A percentile compares a stretch with the other conserved stretches of the same genome.
Conservation (phyloP, 208 protist species). For the Leishmania guyanensis region DNA sequence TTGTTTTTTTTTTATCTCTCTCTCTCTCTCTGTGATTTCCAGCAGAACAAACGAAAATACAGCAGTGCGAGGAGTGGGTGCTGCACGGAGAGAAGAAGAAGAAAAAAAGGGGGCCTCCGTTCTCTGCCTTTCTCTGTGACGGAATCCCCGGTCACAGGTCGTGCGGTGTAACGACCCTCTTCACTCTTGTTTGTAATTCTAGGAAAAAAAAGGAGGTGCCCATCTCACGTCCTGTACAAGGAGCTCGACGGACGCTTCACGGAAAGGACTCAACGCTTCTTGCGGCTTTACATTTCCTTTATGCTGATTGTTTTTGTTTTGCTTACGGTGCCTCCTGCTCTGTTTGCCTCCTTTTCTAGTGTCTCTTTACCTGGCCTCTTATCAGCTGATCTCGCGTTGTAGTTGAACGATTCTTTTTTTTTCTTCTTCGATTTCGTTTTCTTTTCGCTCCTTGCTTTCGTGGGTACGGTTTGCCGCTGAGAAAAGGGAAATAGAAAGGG, state of each 20-base stretch:
- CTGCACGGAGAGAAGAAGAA: not conserved
- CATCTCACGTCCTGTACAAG: not conserved
- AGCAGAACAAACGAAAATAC: not conserved
- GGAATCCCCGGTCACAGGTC: too few relatives aligned
- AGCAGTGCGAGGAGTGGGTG: not conserved
- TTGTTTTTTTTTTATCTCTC: not conserved
- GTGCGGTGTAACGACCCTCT: not conserved
- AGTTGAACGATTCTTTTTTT: not conserved
- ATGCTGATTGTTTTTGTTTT: not conserved
- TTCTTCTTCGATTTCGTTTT: not conserved
- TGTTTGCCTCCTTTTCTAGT: not conserved
- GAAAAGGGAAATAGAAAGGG: not conserved
- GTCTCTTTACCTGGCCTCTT: not conserved
- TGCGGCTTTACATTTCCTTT: not conserved
- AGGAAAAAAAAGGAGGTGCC: not conserved
- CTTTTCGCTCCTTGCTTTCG: not conserved
- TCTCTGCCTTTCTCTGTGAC: not conserved
- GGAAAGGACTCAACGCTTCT: not conserved
- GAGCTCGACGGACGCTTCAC: not conserved
- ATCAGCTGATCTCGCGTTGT: slow-evolving; percentile 5
- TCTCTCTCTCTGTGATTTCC: not conserved
- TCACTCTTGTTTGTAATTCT: not conserved
- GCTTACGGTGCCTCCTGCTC: not conserved
- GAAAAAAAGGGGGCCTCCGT: not conserved
- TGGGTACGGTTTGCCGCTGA: not conserved